Evolutionary conservation across 2,329 filamentous ascomycete genomes (phyloP).

Genomic region (Coniochaeta ligniaria): DNA sequence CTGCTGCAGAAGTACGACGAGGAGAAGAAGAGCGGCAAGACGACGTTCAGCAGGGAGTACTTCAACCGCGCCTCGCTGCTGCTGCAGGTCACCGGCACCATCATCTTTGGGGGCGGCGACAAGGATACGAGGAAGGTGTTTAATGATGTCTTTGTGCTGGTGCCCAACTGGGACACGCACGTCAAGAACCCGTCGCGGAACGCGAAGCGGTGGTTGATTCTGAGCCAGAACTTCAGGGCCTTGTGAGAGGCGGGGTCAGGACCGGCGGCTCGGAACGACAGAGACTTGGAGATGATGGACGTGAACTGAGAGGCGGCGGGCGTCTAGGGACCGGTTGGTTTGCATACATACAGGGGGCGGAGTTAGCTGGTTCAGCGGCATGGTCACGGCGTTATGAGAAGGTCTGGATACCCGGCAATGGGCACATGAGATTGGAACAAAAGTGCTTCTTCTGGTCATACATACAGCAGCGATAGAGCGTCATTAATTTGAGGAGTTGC

Average conservation of each 20-base stretch:
- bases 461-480: not conserved
- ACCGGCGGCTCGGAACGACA: not conserved
- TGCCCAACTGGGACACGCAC: constrained; percentile 63
- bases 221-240: constrained; percentile 65
- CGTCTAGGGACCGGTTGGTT: not conserved
- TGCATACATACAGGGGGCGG: not conserved
- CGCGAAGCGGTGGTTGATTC: constrained; percentile 55
- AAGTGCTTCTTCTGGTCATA: not conserved
- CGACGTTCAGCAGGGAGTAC: constrained; percentile 22
- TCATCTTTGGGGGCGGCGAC: constrained; percentile 59
- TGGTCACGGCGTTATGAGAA: not conserved
- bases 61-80: constrained; percentile 41
- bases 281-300: not conserved
- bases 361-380: not conserved
- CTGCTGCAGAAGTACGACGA: constrained; percentile 16
- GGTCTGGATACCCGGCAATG: not conserved
- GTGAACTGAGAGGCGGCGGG: not conserved
- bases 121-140: constrained; percentile 63
- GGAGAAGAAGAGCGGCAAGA: constrained; percentile 7
- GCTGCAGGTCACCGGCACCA: constrained; percentile 66
- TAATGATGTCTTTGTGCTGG: constrained; percentile 73
- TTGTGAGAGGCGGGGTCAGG: constrained; percentile 25
- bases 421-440: not conserved
- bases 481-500: not conserved
- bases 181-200: constrained; percentile 45